Percentiles rank a stretch among this genome's conserved stretches.
Conservation (phyloP, 2,329 filamentous ascomycete genomes). For the Coniella vitis region DNA sequence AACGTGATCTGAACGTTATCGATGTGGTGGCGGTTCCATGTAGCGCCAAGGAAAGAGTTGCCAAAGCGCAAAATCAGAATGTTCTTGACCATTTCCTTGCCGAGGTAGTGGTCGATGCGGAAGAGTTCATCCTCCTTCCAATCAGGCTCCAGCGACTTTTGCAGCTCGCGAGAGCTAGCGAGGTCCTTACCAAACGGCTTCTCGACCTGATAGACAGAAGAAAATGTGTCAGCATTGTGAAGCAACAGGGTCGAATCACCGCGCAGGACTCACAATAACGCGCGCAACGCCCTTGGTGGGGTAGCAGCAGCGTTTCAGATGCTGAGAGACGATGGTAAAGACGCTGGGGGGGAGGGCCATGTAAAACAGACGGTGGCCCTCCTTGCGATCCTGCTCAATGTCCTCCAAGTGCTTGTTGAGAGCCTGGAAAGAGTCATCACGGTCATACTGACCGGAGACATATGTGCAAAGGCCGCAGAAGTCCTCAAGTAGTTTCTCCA, state of each 20-base stretch:
- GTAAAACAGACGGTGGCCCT: conserved; percentile 94
- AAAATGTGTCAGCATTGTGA: conserved; percentile 8
- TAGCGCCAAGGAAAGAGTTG: conserved; percentile 97
- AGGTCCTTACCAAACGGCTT: conserved; percentile 99
- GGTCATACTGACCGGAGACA: conserved; percentile 94
- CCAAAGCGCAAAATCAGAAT: conserved; percentile 96
- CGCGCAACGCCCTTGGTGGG: conserved; percentile 83
- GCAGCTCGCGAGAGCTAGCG: conserved; percentile 85
- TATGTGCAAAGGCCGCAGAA: conserved; percentile 89
- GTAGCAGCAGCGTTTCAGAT: conserved; percentile 96
- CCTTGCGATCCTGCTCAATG: conserved; percentile 72
- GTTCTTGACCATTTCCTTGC: conserved; percentile 99
- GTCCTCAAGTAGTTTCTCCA: conserved; percentile 88
- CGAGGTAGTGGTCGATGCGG: conserved; percentile 98
- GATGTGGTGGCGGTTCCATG: conserved; percentile 99
- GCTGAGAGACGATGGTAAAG: conserved; percentile 95
- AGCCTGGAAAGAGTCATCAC: conserved; percentile 86
- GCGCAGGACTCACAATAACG: conserved; percentile 70
- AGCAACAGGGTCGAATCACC: background rate
- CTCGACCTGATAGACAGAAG: conserved; percentile 63
- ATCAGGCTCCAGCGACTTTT: conserved; percentile 90
- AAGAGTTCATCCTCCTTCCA: conserved; percentile 99
- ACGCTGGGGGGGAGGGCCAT: conserved; percentile 98
- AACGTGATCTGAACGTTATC: conserved; percentile 99
- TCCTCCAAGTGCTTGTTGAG: conserved; percentile 81